Base-by-base conservation (phyloP, 2,329 filamentous ascomycete genomes). In the Aspergillus sp. region DNA sequence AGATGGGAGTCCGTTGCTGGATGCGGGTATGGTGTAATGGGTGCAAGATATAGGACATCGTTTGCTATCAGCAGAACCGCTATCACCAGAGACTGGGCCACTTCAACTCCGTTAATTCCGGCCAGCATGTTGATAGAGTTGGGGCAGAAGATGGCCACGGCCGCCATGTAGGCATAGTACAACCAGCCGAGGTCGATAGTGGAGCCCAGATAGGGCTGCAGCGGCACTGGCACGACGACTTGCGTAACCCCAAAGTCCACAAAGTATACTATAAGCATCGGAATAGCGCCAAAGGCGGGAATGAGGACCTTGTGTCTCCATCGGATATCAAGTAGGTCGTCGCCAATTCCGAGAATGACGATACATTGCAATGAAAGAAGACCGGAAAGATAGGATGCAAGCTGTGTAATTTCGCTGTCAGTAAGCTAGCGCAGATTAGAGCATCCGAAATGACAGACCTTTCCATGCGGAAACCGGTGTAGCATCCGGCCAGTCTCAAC, bases 61-160 rank as follows among this genome's bases (percentile, higher is more conserved):
- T 99, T 99, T 74, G 92, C 80, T 61, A 89, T 86, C 66, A 99
- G 86, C 54, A 98, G 84, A 56, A 88, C 76, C 25, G 93, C 94
- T 73, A 99, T 91, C 64, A 96, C 90, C 64, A 99, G 82, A 61
- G 92, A 97, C 79, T 99, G 95, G 10, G 90, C 88, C 58, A 98
- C 95, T 77, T 99, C 95, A 74, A 99, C 95, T 58, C 95, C 95
- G 77, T 99, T 99, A 77, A 99, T 91, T n/a, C 95, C 95, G 0
- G 95, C 95, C n/a, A 99, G 83, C 79, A 99, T 99, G 82, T 99
- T 99, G 85, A 99, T 99, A 77, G 92, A 92, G 80, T 99, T 98
- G 6, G 95, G 93, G 68, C 92, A 96, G 81, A 99, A 99, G 76
- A 99, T 99, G 73, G 94, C 91, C 67, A 99, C 86, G 59, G 90